Percentiles rank a stretch among this genome's conserved stretches.
Evolutionary conservation across 257 asterid genomes (phyloP).

Genomic region (Thymus mandschuricus): DNA sequence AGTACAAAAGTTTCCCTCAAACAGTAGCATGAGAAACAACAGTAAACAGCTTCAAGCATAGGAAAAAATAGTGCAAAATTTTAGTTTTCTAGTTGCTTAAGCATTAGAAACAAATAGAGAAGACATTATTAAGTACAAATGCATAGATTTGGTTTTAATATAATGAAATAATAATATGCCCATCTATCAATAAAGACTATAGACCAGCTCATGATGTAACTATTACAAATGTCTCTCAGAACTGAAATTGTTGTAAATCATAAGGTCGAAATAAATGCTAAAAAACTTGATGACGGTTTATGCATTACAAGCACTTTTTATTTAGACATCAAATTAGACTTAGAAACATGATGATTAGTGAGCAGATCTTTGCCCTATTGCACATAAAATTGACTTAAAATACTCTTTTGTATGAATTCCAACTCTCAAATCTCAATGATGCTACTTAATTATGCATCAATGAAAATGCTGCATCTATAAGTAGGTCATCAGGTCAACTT

Average conservation of each 20-base stretch:
- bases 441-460: not conserved
- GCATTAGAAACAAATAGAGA: too few relatives aligned
- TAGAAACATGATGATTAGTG: not conserved
- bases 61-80: too few relatives aligned
- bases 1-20: too few relatives aligned
- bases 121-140: too few relatives aligned
- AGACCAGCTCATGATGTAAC: not conserved
- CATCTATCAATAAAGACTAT: not conserved
- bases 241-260: not conserved
- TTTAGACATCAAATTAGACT: not conserved
- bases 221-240: not conserved
- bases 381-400: not conserved
- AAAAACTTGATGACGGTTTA: not conserved
- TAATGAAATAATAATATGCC: too few relatives aligned
- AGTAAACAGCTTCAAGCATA: too few relatives aligned
- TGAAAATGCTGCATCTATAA: not conserved
- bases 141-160: too few relatives aligned
- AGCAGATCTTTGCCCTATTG: not conserved
- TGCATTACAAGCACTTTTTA: not conserved
- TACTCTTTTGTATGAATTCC: not conserved
- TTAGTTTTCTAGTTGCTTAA: too few relatives aligned
- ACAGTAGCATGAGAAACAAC: too few relatives aligned
- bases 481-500: constrained; percentile 16
- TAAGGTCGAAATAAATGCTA: not conserved
- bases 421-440: not conserved